phyloP scores from a whole-genome alignment of 1,284 basidiomycete species.

The Fomes fomentarius region DNA sequence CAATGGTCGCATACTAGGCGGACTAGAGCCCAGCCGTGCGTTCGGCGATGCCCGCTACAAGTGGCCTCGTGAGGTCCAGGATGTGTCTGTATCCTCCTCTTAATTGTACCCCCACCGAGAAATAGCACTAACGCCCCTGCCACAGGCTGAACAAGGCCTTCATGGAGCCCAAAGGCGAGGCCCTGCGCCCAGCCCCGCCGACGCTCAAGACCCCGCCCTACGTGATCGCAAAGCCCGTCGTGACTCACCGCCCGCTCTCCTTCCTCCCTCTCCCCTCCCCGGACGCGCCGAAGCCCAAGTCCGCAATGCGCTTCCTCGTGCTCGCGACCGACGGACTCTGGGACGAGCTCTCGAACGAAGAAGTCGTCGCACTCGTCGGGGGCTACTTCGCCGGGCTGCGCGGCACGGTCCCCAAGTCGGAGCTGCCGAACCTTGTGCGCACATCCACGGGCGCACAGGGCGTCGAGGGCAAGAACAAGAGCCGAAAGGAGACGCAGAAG shows the following conservation, averaged over 20 bases:
- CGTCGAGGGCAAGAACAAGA: conserved; percentile 68
- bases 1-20: conserved; percentile 88
- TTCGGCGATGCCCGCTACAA: conserved; percentile 98
- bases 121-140: neutral
- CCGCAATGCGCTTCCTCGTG: conserved; percentile 59
- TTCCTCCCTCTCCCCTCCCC: conserved; percentile 42
- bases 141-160: conserved; percentile 69
- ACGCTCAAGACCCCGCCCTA: conserved; percentile 91
- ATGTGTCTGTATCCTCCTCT: conserved; percentile 50
- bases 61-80: conserved; percentile 75
- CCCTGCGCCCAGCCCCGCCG: conserved; percentile 62
- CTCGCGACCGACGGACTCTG: conserved; percentile 80
- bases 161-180: conserved; percentile 61
- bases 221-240: conserved; percentile 88
- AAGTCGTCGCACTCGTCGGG: conserved; percentile 90
- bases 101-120: too few relatives aligned
- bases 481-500: conserved; percentile 29
- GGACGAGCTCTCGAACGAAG: conserved; percentile 95
- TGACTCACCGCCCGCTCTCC: conserved; percentile 77
- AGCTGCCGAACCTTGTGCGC: conserved; percentile 56
- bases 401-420: conserved; percentile 61
- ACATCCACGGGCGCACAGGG: conserved; percentile 55
- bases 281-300: conserved; percentile 22
- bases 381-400: conserved; percentile 80
- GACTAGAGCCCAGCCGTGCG: conserved; percentile 92